Percentiles rank a stretch among this genome's conserved stretches.
These are phyloP conservation scores for Haplosporangium sp. DNA, from an alignment of 371 early-diverging fungal genomes.

Conservation along the genomic window DNA sequence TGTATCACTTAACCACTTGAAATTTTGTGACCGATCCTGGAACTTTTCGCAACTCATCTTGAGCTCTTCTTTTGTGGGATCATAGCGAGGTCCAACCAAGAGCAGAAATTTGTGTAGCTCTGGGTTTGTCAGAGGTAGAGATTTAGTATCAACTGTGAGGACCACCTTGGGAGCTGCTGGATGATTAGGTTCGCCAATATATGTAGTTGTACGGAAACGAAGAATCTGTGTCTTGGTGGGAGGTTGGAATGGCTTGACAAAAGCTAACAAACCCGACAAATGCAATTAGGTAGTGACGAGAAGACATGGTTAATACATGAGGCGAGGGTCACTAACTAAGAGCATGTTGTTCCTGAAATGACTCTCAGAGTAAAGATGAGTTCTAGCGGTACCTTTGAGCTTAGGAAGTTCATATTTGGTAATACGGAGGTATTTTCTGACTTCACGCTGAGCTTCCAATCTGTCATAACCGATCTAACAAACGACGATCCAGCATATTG, in stretches of 20 bases:
- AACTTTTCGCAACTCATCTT: slow-evolving; percentile 74
- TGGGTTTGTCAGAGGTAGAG: slow-evolving; percentile 61
- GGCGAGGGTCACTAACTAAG: background rate
- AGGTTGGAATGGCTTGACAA: slow-evolving; percentile 69
- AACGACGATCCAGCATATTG: background rate
- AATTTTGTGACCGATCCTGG: slow-evolving; percentile 74
- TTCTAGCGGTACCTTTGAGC: slow-evolving; percentile 62
- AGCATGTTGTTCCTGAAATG: background rate
- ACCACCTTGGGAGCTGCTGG: slow-evolving; percentile 73
- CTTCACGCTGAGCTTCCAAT: slow-evolving; percentile 68
- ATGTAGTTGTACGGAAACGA: slow-evolving; percentile 67
- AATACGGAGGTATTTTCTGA: slow-evolving; percentile 74
- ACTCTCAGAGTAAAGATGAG: background rate
- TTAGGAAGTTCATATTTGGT: slow-evolving; percentile 74
- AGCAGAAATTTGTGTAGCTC: slow-evolving; percentile 72
- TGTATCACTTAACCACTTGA: slow-evolving; percentile 71
- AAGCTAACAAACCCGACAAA: slow-evolving; percentile 52
- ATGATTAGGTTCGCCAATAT: slow-evolving; percentile 69
- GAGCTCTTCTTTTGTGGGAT: slow-evolving; percentile 63
- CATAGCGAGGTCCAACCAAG: slow-evolving; percentile 70
- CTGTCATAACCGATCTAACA: slow-evolving; percentile 63
- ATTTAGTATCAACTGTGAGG: slow-evolving; percentile 64
- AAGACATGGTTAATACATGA: background rate
- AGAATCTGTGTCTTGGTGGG: slow-evolving; percentile 66
- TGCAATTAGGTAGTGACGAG: background rate